A percentile compares a stretch with the other conserved stretches of the same genome.
Evolutionary conservation across 2,329 filamentous ascomycete genomes (phyloP).

Genomic region (Aureobasidium zeae): DNA sequence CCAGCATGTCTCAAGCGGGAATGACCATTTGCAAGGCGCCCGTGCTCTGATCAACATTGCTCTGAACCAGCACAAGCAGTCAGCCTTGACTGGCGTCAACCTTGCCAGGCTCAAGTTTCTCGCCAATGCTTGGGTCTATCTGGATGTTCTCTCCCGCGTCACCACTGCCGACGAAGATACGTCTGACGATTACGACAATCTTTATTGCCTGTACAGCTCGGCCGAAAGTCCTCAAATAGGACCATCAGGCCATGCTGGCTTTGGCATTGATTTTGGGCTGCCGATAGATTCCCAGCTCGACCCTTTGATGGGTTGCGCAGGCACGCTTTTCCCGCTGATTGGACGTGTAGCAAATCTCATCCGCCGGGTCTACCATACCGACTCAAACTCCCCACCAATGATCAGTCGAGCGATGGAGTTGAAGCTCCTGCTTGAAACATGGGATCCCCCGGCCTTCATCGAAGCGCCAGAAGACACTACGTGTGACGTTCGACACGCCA

Average conservation of each 20-base stretch:
- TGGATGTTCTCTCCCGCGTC: conserved; percentile 61
- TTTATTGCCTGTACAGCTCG: conserved; percentile 26
- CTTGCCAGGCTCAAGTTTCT: conserved; percentile 53
- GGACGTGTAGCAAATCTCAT: conserved; percentile 57
- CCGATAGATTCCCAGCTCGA: conserved; percentile 49
- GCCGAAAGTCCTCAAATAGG: conserved; percentile 4
- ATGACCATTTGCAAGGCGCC: conserved; percentile 59
- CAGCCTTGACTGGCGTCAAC: conserved; percentile 37
- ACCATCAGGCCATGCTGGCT: conserved; percentile 20
- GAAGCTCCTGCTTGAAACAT: conserved; percentile 51
- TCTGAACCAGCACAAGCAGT: conserved; percentile 39
- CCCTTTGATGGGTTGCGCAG: conserved; percentile 60
- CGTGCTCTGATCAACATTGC: conserved; percentile 54
- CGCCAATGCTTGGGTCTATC: conserved; percentile 64
- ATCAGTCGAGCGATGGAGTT: conserved; percentile 54
- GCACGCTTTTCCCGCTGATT: conserved; percentile 59
- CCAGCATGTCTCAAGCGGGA: conserved; percentile 57
- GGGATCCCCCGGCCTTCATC: conserved; percentile 50
- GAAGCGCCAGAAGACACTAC: conserved; percentile 55
- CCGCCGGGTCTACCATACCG: conserved; percentile 48
- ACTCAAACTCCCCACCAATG: conserved; percentile 50
- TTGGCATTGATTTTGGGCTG: conserved; percentile 31
- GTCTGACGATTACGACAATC: conserved; percentile 44
- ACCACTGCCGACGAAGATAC: conserved; percentile 54
- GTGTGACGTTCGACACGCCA: conserved; percentile 52